These are phyloP conservation scores for Neostapfia colusana DNA, from an alignment of 176 grass and related monocot species.

Conservation along the genomic window DNA sequence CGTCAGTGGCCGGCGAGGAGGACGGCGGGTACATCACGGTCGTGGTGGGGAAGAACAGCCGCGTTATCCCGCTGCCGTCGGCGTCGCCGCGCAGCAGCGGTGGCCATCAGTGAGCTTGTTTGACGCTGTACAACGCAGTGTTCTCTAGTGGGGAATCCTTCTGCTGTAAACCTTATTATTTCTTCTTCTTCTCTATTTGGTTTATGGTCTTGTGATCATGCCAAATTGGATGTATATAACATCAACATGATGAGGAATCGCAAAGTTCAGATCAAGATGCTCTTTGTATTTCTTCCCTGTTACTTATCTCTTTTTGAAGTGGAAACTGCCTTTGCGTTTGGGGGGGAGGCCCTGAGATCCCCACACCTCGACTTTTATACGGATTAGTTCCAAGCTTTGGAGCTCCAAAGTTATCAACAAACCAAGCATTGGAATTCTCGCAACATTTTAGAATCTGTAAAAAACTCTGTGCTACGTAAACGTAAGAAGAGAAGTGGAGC, in stretches of 20 bases:
- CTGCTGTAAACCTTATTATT: constrained; percentile 12
- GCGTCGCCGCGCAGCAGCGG: constrained; percentile 28
- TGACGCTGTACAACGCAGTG: constrained; percentile 6
- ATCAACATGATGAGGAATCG: constrained; percentile 35
- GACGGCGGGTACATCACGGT: constrained; percentile 55
- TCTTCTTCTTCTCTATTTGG: constrained; percentile 19
- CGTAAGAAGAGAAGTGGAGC: background rate
- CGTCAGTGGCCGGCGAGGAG: constrained; percentile 45
- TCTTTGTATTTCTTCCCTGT: too few species aligned
- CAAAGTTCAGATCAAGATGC: constrained; percentile 27
- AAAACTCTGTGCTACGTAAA: background rate
- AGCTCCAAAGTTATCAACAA: too few species aligned
- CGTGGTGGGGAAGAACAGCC: constrained; percentile 52
- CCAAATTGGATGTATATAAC: constrained; percentile 53
- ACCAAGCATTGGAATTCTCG: too few species aligned
- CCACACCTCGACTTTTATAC: too few species aligned
- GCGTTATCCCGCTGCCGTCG: constrained; percentile 44
- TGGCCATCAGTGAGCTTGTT: constrained; percentile 15
- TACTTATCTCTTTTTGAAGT: too few species aligned
- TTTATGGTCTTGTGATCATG: constrained; percentile 33
- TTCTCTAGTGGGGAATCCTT: constrained; percentile 42
- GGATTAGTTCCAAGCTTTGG: too few species aligned
- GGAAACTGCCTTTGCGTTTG: too few species aligned
- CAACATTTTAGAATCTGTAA: too few species aligned
- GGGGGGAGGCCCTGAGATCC: too few species aligned